phyloP scores from a whole-genome alignment of 306 rosid species.

The Hippophae gyantsensis region DNA sequence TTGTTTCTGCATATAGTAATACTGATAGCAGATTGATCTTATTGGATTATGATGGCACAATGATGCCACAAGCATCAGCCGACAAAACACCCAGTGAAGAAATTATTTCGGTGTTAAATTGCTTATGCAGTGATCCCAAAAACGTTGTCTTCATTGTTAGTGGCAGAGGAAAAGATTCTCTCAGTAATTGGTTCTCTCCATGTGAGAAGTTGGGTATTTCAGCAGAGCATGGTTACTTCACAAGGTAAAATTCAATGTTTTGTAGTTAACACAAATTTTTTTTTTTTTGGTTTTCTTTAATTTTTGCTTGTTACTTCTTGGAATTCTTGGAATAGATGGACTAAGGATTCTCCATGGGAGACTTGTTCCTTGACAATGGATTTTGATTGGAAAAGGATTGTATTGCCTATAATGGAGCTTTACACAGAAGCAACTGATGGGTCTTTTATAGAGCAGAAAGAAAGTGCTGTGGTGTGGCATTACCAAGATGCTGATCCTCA shows the following conservation, averaged over 20 bases:
- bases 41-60: conserved; percentile 73
- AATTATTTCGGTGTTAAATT: conserved; percentile 46
- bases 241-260: conserved; percentile 33
- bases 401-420: conserved; percentile 57
- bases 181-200: conserved; percentile 52
- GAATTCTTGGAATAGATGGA: conserved; percentile 39
- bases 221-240: conserved; percentile 71
- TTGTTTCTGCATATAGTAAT: conserved; percentile 28
- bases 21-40: conserved; percentile 48
- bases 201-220: conserved; percentile 59
- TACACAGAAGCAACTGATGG: conserved; percentile 78
- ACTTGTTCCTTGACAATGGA: conserved; percentile 34
- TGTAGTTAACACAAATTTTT: not conserved
- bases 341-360: conserved; percentile 42
- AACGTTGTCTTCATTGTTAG: conserved; percentile 67
- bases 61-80: conserved; percentile 38
- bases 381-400: conserved; percentile 52
- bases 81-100: conserved; percentile 43
- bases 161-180: conserved; percentile 56
- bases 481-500: conserved; percentile 56
- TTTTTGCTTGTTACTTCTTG: not conserved
- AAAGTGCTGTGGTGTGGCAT: conserved; percentile 74
- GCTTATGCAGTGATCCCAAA: conserved; percentile 47
- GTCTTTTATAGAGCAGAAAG: conserved; percentile 64
- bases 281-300: not conserved